Conservation (phyloP, 2,329 filamentous ascomycete genomes). For the Trichoderma guizhouense region DNA sequence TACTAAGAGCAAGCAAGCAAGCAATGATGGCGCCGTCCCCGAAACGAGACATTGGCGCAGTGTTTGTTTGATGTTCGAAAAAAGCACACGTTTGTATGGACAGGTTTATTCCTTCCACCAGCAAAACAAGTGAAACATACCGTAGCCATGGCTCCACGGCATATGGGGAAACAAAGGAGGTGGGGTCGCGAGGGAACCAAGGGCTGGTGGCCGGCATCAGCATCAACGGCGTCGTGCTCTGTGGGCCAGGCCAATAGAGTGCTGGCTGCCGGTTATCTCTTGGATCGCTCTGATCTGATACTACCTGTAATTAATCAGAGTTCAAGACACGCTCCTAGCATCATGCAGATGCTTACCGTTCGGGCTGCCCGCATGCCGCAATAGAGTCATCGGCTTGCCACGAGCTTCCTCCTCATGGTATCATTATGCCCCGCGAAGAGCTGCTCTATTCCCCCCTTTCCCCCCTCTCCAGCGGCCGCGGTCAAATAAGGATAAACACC, state of each 20-base stretch:
- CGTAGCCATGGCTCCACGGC: slow-evolving; percentile 8
- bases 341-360: slow-evolving; percentile 2
- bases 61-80: neutral
- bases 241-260: neutral
- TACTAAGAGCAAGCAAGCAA: neutral
- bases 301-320: neutral
- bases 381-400: neutral
- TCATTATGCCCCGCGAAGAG: slow-evolving; percentile 1
- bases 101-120: neutral
- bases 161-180: neutral
- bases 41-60: neutral
- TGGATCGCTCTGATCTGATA: slow-evolving; percentile 1
- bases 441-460: neutral
- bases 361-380: neutral
- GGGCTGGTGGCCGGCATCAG: neutral
- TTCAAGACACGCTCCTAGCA: neutral
- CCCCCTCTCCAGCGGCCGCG: neutral
- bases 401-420: neutral
- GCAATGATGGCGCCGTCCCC: neutral
- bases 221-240: neutral
- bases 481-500: neutral
- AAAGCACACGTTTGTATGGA: neutral
- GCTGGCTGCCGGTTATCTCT: neutral
- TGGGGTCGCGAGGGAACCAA: slow-evolving; percentile 1
- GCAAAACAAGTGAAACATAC: slow-evolving; percentile 8